These are phyloP conservation scores for Botrytis fragariae DNA, from an alignment of 2,329 filamentous ascomycete species.

Conservation along the genomic window DNA sequence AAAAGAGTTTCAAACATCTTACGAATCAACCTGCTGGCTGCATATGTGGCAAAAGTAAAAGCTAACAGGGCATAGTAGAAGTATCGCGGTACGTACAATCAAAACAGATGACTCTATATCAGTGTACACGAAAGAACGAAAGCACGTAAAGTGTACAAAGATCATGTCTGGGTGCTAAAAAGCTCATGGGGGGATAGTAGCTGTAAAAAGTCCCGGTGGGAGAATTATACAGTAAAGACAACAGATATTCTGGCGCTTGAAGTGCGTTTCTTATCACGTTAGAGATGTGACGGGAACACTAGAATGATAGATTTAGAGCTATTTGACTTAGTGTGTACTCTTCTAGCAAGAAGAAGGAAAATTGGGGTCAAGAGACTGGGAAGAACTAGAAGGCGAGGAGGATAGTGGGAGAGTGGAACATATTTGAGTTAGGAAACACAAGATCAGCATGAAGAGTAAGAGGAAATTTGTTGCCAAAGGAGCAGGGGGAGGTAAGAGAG, in stretches of 20 bases:
- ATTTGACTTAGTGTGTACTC: neutral
- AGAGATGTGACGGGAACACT: fast-evolving
- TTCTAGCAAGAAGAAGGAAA: neutral
- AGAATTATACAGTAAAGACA: fast-evolving
- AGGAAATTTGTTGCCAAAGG: neutral
- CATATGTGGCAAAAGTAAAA: neutral
- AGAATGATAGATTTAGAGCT: neutral
- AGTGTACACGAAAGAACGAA: fast-evolving
- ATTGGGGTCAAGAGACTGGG: neutral
- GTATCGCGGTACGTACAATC: neutral
- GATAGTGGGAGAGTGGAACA: too few relatives aligned
- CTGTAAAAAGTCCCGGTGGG: neutral
- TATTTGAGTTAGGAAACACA: neutral
- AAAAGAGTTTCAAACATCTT: neutral
- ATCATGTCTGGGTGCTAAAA: neutral
- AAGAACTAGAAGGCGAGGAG: neutral
- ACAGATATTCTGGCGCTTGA: too few relatives aligned
- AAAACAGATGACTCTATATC: neutral
- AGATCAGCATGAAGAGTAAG: neutral
- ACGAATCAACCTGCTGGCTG: neutral
- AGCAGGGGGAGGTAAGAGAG: neutral
- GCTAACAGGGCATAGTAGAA: neutral
- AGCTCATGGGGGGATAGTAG: neutral
- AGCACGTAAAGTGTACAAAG: fast-evolving
- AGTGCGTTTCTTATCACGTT: neutral